Percentiles rank a stretch among this genome's conserved stretches.
Conservation (phyloP, 208 protist genomes). For the Crithidia mellificae region DNA sequence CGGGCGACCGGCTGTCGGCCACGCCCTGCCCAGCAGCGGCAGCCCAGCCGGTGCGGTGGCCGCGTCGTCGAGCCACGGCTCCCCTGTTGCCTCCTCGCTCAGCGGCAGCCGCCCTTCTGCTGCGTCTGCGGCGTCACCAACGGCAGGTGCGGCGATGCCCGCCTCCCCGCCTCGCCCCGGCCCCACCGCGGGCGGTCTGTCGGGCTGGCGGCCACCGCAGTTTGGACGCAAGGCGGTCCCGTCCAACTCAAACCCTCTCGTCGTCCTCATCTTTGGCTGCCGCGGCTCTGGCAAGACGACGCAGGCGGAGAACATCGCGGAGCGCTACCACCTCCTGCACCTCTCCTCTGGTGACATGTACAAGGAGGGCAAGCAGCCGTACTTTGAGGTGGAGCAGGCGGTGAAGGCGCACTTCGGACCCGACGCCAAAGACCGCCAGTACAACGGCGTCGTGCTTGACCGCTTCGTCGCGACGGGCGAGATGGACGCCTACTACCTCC, state of each 20-base stretch:
- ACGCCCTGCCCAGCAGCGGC: neutral
- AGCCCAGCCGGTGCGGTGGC: neutral
- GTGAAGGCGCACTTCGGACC: conserved; percentile 70
- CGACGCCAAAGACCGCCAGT: conserved; percentile 38
- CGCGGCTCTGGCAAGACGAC: conserved; percentile 87
- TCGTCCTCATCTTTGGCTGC: conserved; percentile 78
- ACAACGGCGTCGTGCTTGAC: conserved; percentile 83
- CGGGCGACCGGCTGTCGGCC: neutral
- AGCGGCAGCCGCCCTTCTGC: neutral
- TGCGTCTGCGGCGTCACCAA: neutral
- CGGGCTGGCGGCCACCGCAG: conserved; percentile 32
- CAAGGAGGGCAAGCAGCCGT: conserved; percentile 75
- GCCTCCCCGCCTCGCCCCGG: neutral
- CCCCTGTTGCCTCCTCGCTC: neutral
- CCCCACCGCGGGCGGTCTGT: conserved; percentile 7
- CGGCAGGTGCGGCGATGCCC: neutral
- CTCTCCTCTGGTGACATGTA: conserved; percentile 75
- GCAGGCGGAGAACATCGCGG: conserved; percentile 52
- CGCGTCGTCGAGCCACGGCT: neutral
- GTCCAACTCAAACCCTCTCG: conserved; percentile 45
- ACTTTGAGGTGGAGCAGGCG: conserved; percentile 59
- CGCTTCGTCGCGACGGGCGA: conserved; percentile 81
- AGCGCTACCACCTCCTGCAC: conserved; percentile 70
- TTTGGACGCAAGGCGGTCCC: conserved; percentile 27
- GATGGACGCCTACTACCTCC: conserved; percentile 85